Base-by-base conservation (phyloP, 2,329 filamentous ascomycete genomes). In the Phialemoniopsis sp. region DNA sequence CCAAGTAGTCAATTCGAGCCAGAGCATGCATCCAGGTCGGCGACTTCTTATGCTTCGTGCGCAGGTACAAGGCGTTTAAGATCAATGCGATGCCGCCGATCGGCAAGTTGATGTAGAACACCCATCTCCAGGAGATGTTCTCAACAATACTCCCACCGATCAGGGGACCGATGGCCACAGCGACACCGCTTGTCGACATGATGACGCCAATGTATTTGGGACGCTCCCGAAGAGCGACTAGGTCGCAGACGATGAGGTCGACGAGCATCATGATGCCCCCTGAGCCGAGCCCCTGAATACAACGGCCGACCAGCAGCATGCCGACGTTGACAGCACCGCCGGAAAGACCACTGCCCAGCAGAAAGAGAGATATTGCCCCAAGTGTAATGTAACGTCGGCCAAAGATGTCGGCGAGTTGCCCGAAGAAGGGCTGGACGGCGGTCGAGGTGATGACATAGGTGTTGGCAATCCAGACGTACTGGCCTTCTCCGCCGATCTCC, bases 261-360 rank as follows among this genome's bases (percentile, higher is more conserved):
- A 54, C 46, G 14, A 64, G 47, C 15, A 60, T 41, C 31, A 48
- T 55, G 32, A 66, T 57, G 6, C 63, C 65, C 8, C 56, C 59
- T 3, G 47, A 52, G 1, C 66, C 64, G 2, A 60, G 36, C 0
- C 79, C 78, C 41, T 82, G 76, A 2, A 82, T 47, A 0, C 44
- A 54, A 2, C 66, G 57, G 6, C 62, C 67, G 4, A 61, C 66
- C 13, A 84, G 76, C 3, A 85, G 58, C 50, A 70, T 67, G 0
- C 46, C 50, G 1, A 57, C 59, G 8, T 46, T 66, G 0, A 49
- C 60, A 0, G 77, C 69, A 1, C 64, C 66, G 1, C 74, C 77
- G 32, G 60, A 66, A 4, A 82, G 58, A 0, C 66, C 71, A 40
- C 73, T 36, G 19, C 40, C 40, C 5, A 36, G 29, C 29, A 26